phyloP scores from a whole-genome alignment of 2,329 filamentous ascomycete genomes.

The Rutstroemia sydowiana region DNA sequence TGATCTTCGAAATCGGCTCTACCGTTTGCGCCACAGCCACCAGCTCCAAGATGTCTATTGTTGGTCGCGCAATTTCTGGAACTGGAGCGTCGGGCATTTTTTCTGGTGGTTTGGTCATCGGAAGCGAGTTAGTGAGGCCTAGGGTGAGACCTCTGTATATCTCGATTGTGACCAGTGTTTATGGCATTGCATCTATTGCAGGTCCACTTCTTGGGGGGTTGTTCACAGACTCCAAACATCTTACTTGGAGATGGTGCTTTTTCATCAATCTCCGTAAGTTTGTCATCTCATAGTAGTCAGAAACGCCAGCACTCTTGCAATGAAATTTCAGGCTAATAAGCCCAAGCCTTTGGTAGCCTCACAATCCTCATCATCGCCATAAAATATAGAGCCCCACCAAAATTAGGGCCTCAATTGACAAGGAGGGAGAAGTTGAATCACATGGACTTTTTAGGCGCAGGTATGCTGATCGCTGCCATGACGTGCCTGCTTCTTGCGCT shows the following conservation, averaged over 20 bases:
- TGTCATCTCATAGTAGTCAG: too few relatives aligned
- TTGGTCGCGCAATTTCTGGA: conserved; percentile 33
- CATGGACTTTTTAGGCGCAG: conserved; percentile 37
- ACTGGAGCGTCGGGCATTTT: conserved; percentile 20
- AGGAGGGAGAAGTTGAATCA: conserved; percentile 35
- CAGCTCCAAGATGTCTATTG: conserved; percentile 38
- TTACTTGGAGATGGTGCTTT: conserved; percentile 49
- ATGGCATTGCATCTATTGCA: conserved; percentile 54
- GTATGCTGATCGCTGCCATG: conserved; percentile 35
- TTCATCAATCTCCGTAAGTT: too few relatives aligned
- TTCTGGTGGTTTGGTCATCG: conserved; percentile 35
- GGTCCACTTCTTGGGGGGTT: conserved; percentile 57
- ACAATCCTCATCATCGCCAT: neutral
- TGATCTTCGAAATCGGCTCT: neutral
- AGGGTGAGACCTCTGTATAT: conserved; percentile 38
- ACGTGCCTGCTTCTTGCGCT: conserved; percentile 29
- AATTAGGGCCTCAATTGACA: neutral
- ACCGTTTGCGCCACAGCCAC: conserved; percentile 34
- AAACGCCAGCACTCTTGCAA: too few relatives aligned
- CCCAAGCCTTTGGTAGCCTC: neutral
- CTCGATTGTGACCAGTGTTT: conserved; percentile 56
- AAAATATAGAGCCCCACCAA: neutral
- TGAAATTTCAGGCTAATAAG: neutral
- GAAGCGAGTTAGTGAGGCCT: conserved; percentile 29
- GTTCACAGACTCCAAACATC: conserved; percentile 52